Percentiles rank a stretch among this genome's conserved stretches.
Conservation (phyloP, 1,284 basidiomycete genomes). For the Afroboletus lepidellus region DNA sequence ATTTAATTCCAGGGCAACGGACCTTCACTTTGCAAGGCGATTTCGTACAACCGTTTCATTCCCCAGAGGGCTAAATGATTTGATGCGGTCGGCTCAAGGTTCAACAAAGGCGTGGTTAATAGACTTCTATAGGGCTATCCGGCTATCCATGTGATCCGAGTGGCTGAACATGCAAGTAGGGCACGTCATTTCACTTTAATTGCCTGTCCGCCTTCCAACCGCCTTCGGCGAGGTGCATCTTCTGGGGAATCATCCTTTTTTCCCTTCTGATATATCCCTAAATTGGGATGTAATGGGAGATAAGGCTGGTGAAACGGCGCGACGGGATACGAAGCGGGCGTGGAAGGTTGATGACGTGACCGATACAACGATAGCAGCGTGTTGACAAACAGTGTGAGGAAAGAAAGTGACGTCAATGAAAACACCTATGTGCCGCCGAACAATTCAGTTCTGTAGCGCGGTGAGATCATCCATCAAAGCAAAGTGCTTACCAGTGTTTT, state of each 20-base stretch:
- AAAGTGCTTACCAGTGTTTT: slow-evolving; percentile 78
- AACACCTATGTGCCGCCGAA: slow-evolving; percentile 56
- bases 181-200: slow-evolving; percentile 54
- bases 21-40: slow-evolving; percentile 12
- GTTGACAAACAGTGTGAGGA: slow-evolving; percentile 83
- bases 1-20: slow-evolving; percentile 10
- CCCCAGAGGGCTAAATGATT: slow-evolving; percentile 23
- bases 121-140: slow-evolving; percentile 23
- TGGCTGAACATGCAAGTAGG: slow-evolving; percentile 17
- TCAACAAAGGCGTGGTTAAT: slow-evolving; percentile 23
- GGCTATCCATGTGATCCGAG: slow-evolving; percentile 30
- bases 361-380: slow-evolving; percentile 76
- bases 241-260: slow-evolving; percentile 40
- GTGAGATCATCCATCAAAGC: slow-evolving; percentile 10
- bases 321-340: slow-evolving; percentile 43
- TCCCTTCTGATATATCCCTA: slow-evolving; percentile 43
- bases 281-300: slow-evolving; percentile 46
- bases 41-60: slow-evolving; percentile 17
- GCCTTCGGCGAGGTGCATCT: slow-evolving; percentile 56
- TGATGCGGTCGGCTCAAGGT: slow-evolving; percentile 21
- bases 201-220: slow-evolving; percentile 58
- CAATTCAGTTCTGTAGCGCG: slow-evolving; percentile 17
- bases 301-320: slow-evolving; percentile 50
- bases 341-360: slow-evolving; percentile 49
- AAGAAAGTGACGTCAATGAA: slow-evolving; percentile 74